phyloP scores from a whole-genome alignment of 2,329 filamentous ascomycete species.

The Incumbomyces lentus region DNA sequence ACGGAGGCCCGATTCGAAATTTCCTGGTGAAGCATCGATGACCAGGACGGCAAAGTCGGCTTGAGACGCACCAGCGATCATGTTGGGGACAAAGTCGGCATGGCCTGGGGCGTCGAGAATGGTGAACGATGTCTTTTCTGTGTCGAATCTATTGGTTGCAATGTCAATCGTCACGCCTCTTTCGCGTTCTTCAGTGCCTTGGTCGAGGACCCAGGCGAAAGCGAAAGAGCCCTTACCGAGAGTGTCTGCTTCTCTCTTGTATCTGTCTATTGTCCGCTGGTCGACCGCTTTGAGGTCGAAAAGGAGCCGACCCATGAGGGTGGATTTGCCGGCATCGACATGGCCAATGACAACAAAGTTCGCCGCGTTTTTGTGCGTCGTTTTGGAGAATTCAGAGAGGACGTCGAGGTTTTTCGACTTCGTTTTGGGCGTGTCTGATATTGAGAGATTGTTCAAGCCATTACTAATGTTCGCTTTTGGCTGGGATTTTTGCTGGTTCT shows the following conservation, averaged over 20 bases:
- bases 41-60: conserved; percentile 93
- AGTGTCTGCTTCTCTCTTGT: conserved; percentile 76
- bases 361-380: conserved; percentile 64
- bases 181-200: conserved; percentile 76
- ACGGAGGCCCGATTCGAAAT: conserved; percentile 85
- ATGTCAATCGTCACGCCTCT: conserved; percentile 95
- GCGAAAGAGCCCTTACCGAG: conserved; percentile 94
- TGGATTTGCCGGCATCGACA: conserved; percentile 95
- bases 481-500: conserved; percentile 23
- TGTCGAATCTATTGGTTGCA: conserved; percentile 89
- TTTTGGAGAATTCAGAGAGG: conserved; percentile 65
- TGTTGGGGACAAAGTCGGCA: conserved; percentile 93
- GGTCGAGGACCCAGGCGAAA: conserved; percentile 92
- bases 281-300: conserved; percentile 83
- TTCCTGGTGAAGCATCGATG: conserved; percentile 79
- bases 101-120: conserved; percentile 94
- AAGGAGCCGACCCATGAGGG: conserved; percentile 88
- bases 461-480: conserved; percentile 28
- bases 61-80: conserved; percentile 94
- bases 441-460: conserved; percentile 37
- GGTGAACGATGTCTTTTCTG: conserved; percentile 74
- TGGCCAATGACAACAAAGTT: conserved; percentile 95
- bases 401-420: conserved; percentile 77
- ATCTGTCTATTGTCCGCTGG: conserved; percentile 77
- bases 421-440: conserved; percentile 43